Base-by-base conservation (phyloP, 768 basidiomycete genomes). In the Mycena kentingensis region DNA sequence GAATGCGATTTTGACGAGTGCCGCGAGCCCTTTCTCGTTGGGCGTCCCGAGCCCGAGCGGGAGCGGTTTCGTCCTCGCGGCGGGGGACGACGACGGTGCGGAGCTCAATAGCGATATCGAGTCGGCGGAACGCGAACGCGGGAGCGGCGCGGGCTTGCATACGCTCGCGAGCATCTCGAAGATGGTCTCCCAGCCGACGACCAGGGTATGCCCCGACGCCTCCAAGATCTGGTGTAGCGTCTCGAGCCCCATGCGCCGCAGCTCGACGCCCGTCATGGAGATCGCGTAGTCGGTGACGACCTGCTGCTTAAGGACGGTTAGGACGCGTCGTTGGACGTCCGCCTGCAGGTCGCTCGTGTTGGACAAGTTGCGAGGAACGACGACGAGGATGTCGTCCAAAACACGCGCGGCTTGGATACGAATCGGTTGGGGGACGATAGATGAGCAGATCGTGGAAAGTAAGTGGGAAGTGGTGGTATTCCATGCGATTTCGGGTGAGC, bases 131-230 rank as follows among this genome's bases (percentile, higher is more conserved):
- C 51, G 52, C n/a, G 72, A 67, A 34, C 70, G 67, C 21, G 65
- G 52, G 4, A 71, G 70, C 1, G 73, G 54, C 0, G 74, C 68
- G 1, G 87, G 78, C 43, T 80, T 81, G 67, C 94, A 98, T 10
- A 97, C 91, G 52, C 90, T 93, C 35, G 84, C 83, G 5, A 99
- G 76, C 81, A 98, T 94, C 58, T 87, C 82, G 67, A 98, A 98
- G 60, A 98, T 93, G 0, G 78, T 88, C 60, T 89, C 87, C 96
- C 96, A 99, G 0, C 97, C 96, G 13, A 89, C 83, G 7, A 94
- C 81, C 1, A 99, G 77, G 0, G 93, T 93, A 67, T 98, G 93
- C 1, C 92, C 96, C 0, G 92, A 90, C 1, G 86, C 84, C 65
- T 98, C 91, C 10, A 99, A 73, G 47, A 99, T 94, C 59, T 90